Evolutionary conservation across 2,329 filamentous ascomycete species (phyloP), one percentile per base, ranked within the genome.

Genomic region (Emmonsia crescens): DNA sequence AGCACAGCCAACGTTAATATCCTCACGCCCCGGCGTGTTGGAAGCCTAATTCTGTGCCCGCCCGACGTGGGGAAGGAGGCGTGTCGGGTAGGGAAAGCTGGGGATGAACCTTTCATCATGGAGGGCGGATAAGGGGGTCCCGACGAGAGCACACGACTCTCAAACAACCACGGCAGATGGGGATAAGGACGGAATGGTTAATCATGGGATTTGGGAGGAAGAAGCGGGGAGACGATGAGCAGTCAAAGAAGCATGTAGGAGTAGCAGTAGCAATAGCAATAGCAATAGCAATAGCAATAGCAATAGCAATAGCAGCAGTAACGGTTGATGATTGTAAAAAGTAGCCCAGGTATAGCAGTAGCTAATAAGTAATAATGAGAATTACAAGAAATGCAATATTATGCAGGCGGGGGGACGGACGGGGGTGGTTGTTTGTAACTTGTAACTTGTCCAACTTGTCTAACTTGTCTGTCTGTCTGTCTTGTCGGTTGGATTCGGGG

Each of bases 1-100:
- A 91, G 67, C 61, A 86, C 79, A 61, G 87, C 78, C 69, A 92
- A 78, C 65, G 84, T 77, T 61, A 91, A 77, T 67, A 88, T 77
- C 71, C 86, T 86, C 68, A 90, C 71, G 21, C 36, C 36, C 68
- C 89, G 86, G 66, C 90, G 85, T 68, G 82, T 79, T 24, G 87
- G 88, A 69, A 85, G 83, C 88, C 91, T 91, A 33, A 56, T 60
- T 62, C 54, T 44, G 54, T 36, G 54, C 2, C 54, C 54, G 10
- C 54, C 36, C 36, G 54, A n/a, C 12, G 21, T 1, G 36, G 54
- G 36, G 12, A 42, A 42, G n/a, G 36, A 57, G 33, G 54, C 27
- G 31, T 36, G 54, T 9, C 54, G 36, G 54, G 54, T 29, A 9
- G 36, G 36, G 21, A 57, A 57, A 12, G 38, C 54, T 10, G n/a